Evolutionary conservation across 73 alveolate genomes (phyloP).

Genomic region (Paramecium pentaurelia): DNA sequence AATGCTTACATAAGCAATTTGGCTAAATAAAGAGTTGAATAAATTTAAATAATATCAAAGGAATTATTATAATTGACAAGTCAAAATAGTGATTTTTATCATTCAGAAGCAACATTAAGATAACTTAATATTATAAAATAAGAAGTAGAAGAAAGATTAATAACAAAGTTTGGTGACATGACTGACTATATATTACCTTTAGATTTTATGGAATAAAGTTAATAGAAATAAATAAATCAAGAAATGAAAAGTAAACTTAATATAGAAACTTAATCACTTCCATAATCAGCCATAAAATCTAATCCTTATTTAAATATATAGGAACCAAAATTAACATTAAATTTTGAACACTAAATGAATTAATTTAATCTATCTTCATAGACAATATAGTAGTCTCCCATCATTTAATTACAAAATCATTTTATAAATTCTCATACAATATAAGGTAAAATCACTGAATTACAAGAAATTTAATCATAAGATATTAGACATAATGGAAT

Average conservation of each 20-base stretch:
- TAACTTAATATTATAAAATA: neutral
- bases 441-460: neutral
- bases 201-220: neutral
- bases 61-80: neutral
- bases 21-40: neutral
- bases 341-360: neutral
- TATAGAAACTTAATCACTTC: neutral
- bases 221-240: neutral
- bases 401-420: neutral
- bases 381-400: neutral
- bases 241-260: neutral
- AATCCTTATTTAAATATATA: neutral
- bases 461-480: neutral
- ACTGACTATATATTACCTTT: neutral
- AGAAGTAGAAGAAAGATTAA: constrained; percentile 25
- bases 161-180: constrained; percentile 1
- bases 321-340: neutral
- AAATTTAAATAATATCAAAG: neutral
- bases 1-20: constrained; percentile 1
- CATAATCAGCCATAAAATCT: neutral
- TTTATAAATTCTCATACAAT: neutral
- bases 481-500: neutral
- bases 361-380: neutral
- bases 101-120: constrained; percentile 4
- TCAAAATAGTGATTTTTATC: neutral